Base-by-base conservation (phyloP, 1,284 basidiomycete species). In the Apiotrichum sp. region DNA sequence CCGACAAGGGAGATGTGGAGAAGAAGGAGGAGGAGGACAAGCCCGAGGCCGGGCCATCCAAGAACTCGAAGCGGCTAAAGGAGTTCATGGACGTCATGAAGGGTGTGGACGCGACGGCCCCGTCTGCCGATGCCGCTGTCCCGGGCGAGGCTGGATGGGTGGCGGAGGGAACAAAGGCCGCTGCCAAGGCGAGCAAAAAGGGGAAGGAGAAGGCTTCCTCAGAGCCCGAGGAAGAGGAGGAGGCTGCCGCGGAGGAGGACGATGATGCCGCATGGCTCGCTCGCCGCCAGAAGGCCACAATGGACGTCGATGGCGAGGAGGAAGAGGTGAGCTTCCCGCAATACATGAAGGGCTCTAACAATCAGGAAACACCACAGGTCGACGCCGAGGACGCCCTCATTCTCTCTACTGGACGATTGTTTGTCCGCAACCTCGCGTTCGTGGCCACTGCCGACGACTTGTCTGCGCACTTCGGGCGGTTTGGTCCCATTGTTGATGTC, bases 361-460 rank as follows among this genome's bases (percentile, higher is more conserved):
- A 47, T 36, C 39, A 43, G 33, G 47, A 47, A n/a, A 48, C 33
- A 38, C 49, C 55, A 10, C 50, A 59, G 52, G 34, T 63, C 32
- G 63, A 62, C 42, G 78, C 78, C 0, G 82, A 79, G 59, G 80
- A 82, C 53, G 50, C 62, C 35, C 84, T 84, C 0, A 91, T 97
- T 55, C 78, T 88, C 31, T 82, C 83, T 56, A 92, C 89, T 0
- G 83, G 84, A 0, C 84, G 95, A 1, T 78, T 98, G 4, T 98
- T 98, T 70, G 79, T 98, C 6, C 89, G 95, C 11, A 98, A 98
- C 71, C 76, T 98, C 16, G 82, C 93, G 0, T 98, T 91, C 69
- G 82, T 87, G 0, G 89, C 89, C 56, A 87, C 86, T 1, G 83
- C 88, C 36, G 78, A 81, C 3, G 90, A 96, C 51, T 74, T 98